Evolutionary conservation across 1,284 basidiomycete genomes (phyloP), one percentile per base, ranked within the genome.

Genomic region (Sutorius eximius): DNA sequence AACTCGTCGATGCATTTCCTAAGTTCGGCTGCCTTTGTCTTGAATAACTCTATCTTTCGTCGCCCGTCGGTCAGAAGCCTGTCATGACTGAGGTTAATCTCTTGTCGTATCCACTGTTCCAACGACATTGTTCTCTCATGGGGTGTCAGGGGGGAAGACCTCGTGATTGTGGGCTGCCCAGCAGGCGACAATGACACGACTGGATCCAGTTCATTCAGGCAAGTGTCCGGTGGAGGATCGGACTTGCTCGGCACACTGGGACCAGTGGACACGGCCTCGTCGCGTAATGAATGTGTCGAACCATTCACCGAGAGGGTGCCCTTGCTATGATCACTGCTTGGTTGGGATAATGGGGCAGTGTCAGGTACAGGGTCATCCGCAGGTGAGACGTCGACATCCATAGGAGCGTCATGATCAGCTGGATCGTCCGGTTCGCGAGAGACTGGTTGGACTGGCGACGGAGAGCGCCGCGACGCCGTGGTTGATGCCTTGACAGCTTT

Each of bases 51-150:
- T 55, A 91, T 77, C 65, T 81, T 78, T 57, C 75, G 71, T 66
- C 83, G 82, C 8, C 83, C 87, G 60, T 89, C 87, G 53, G 74
- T 69, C 65, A 77, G 75, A 58, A 90, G 79, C 60, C 77, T 80
- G 59, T 83, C 82, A 58, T 81, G 82, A 66, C 89, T 80, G 36
- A 81, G 66, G 55, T 76, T 76, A 64, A 87, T 87, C 69, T 91
- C 87, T 60, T 83, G 81, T 50, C 83, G 75, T 57, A 90, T 84
- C 82, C 86, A 91, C 62, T 91, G 82, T 61, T 91, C 88, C 36
- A 91, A 81, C 0, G 87, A 86, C 85, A 91, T 83, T 30, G 75
- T 69, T 51, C 84, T 72, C 64, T 91, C 87, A n/a, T 80, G 78
- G 32, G 83, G 82, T 16, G 80, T 82, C 33, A 91, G 71, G 18